Conservation (phyloP, 1,139 yeast species). For the Suhomyces atakaporum region DNA sequence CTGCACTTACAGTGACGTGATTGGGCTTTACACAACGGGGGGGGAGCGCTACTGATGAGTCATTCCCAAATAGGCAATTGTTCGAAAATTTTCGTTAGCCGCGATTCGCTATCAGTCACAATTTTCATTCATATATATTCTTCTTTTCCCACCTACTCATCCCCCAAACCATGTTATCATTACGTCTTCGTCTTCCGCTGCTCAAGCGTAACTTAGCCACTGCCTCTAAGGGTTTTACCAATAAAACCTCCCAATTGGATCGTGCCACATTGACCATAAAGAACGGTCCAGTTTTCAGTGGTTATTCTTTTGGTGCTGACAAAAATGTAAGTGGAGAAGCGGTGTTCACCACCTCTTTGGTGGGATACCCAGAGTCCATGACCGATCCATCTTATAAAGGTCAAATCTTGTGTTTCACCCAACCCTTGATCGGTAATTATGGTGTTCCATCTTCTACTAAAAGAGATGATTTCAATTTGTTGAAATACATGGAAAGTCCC, state of each 20-base stretch:
- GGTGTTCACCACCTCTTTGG: slow-evolving; percentile 94
- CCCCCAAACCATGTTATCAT: slow-evolving; percentile 7
- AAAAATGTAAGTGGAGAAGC: slow-evolving; percentile 94
- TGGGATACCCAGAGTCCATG: slow-evolving; percentile 98
- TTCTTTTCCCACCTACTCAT: slow-evolving; percentile 7
- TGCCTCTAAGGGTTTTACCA: slow-evolving; percentile 33
- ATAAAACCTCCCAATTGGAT: slow-evolving; percentile 52
- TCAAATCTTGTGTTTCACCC: slow-evolving; percentile 93
- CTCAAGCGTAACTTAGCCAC: slow-evolving; percentile 41
- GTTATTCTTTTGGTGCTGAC: slow-evolving; percentile 93
- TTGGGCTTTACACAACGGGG: slow-evolving; percentile 2
- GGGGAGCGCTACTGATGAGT: slow-evolving; percentile 14
- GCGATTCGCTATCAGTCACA: slow-evolving; percentile 41
- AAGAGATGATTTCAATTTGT: slow-evolving; percentile 79
- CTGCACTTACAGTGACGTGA: slow-evolving; percentile 7
- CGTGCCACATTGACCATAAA: slow-evolving; percentile 90
- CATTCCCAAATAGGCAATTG: slow-evolving; percentile 36
- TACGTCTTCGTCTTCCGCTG: slow-evolving; percentile 6
- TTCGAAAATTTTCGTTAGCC: slow-evolving; percentile 31
- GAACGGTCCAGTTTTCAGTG: slow-evolving; percentile 92
- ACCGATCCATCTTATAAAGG: slow-evolving; percentile 97
- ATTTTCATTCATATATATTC: slow-evolving; percentile 12
- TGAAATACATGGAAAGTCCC: slow-evolving; percentile 90
- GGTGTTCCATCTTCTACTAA: slow-evolving; percentile 89
- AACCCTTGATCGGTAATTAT: slow-evolving; percentile 95